Percentiles rank a stretch among this genome's conserved stretches.
Conservation (phyloP, 441 rosid species). For the Rhodomyrtus psidioides region DNA sequence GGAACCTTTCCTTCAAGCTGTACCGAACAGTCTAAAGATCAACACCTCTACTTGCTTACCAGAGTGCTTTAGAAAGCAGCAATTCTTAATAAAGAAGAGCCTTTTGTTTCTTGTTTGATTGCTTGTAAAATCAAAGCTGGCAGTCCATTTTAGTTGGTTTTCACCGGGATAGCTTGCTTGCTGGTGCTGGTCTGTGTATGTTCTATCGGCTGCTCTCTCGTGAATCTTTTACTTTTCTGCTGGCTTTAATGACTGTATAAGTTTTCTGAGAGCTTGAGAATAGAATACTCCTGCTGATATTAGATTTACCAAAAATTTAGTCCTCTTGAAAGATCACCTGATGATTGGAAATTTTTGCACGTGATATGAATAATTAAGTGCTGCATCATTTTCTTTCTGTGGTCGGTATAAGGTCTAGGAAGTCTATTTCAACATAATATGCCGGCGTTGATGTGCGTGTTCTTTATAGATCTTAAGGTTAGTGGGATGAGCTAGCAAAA, state of each 20-base stretch:
- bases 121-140: background rate
- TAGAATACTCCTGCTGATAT: background rate
- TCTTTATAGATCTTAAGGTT: background rate
- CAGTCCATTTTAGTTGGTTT: background rate
- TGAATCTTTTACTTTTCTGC: background rate
- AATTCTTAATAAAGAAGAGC: background rate
- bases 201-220: background rate
- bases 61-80: background rate
- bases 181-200: background rate
- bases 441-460: background rate
- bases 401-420: too few species aligned
- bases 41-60: background rate
- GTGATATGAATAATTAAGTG: background rate
- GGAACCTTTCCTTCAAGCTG: background rate
- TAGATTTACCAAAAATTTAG: background rate
- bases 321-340: background rate
- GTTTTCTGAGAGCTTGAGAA: background rate
- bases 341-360: background rate
- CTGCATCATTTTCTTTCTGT: background rate
- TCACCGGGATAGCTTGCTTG: background rate
- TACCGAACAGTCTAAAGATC: background rate
- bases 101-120: background rate
- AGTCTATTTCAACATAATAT: background rate
- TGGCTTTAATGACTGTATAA: background rate
- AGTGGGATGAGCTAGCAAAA: background rate